These are phyloP conservation scores for Leucosporidium scottii DNA, from an alignment of 768 basidiomycete species.

Conservation along the genomic window DNA sequence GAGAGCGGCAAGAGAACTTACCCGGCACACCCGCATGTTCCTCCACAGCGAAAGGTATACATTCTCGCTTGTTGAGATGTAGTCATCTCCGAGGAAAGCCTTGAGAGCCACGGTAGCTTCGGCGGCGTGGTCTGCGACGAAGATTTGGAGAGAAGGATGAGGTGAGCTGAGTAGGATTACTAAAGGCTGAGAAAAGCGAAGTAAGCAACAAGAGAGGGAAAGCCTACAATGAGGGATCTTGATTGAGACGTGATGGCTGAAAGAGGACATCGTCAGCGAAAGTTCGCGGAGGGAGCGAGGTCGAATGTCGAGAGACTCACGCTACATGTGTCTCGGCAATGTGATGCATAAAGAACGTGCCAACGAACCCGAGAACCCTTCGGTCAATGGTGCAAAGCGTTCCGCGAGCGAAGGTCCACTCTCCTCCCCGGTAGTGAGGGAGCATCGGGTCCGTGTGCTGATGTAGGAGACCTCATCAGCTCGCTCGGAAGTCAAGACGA, in stretches of 20 bases:
- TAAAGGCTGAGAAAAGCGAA: too few relatives aligned
- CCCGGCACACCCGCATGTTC: slow-evolving; percentile 66
- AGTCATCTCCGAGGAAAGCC: slow-evolving; percentile 57
- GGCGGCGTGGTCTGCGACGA: slow-evolving; percentile 52
- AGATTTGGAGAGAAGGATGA: too few relatives aligned
- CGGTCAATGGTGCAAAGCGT: slow-evolving; percentile 82
- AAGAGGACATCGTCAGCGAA: slow-evolving; percentile 54
- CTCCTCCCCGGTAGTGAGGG: slow-evolving; percentile 82
- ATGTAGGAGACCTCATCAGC: slow-evolving; percentile 39
- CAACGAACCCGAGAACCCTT: slow-evolving; percentile 72
- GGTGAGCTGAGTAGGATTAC: too few relatives aligned
- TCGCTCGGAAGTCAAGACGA: too few relatives aligned
- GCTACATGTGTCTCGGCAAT: slow-evolving; percentile 80
- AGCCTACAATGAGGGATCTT: slow-evolving; percentile 78
- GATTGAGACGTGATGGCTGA: slow-evolving; percentile 82
- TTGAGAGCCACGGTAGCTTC: slow-evolving; percentile 82
- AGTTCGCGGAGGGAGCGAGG: background rate
- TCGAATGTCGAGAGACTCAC: background rate
- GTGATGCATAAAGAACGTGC: slow-evolving; percentile 75
- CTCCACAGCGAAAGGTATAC: slow-evolving; percentile 57
- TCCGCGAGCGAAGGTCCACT: slow-evolving; percentile 88
- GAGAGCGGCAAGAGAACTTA: slow-evolving; percentile 33
- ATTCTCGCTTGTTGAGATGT: slow-evolving; percentile 40
- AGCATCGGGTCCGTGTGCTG: slow-evolving; percentile 94
- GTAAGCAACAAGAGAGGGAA: too few relatives aligned